Evolutionary conservation across 2,329 filamentous ascomycete species (phyloP).

Genomic region (Fusarium sp.): DNA sequence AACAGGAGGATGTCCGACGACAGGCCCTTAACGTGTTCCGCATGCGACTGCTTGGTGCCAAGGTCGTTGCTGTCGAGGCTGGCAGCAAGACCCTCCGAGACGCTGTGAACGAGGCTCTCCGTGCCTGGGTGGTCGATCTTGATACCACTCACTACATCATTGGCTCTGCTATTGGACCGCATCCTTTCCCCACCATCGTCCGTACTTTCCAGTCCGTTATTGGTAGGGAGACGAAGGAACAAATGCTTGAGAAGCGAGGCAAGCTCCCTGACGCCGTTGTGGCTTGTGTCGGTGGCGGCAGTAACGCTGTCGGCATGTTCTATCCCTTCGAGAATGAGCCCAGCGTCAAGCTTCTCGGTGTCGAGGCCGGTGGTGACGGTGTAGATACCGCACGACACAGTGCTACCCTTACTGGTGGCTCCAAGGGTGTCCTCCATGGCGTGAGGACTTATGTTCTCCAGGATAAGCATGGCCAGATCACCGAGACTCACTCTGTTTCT

Average conservation of each 20-base stretch:
- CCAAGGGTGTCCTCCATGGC: slow-evolving; percentile 93
- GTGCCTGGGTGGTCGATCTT: slow-evolving; percentile 92
- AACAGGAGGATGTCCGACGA: slow-evolving; percentile 86
- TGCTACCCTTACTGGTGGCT: slow-evolving; percentile 86
- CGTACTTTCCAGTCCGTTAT: slow-evolving; percentile 98
- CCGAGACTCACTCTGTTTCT: slow-evolving; percentile 95
- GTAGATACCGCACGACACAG: slow-evolving; percentile 86
- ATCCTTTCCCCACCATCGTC: slow-evolving; percentile 97
- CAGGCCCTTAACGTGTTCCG: slow-evolving; percentile 98
- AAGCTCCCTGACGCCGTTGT: slow-evolving; percentile 96
- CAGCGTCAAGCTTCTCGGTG: slow-evolving; percentile 87
- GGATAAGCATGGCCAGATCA: slow-evolving; percentile 91
- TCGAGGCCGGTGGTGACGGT: slow-evolving; percentile 95
- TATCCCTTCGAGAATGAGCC: slow-evolving; percentile 91
- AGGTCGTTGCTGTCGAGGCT: slow-evolving; percentile 91
- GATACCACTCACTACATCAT: slow-evolving; percentile 98
- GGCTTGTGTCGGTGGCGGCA: slow-evolving; percentile 94
- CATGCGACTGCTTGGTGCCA: slow-evolving; percentile 94
- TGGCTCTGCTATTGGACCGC: slow-evolving; percentile 95
- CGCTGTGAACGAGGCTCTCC: slow-evolving; percentile 94
- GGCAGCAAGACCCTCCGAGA: slow-evolving; percentile 86
- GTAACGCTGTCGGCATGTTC: slow-evolving; percentile 98
- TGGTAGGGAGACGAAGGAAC: slow-evolving; percentile 90
- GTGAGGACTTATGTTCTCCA: slow-evolving; percentile 97
- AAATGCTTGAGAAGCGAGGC: slow-evolving; percentile 85